Conservation (phyloP, 768 basidiomycete genomes). For the Lactarius hengduanensis region DNA sequence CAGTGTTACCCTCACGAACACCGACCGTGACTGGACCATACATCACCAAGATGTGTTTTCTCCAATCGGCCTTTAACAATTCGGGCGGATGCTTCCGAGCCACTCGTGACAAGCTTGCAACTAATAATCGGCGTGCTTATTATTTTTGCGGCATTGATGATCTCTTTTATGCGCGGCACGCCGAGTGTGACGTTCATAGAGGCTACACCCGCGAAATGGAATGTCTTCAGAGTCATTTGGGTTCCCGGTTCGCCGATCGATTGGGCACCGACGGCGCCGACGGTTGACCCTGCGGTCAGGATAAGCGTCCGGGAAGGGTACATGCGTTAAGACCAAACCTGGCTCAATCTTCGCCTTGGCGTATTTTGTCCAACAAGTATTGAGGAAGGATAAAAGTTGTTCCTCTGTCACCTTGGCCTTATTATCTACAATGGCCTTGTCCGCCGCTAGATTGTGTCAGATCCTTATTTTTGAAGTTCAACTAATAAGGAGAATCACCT, state of each 20-base stretch:
- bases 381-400: slow-evolving; percentile 77
- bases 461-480: not conserved
- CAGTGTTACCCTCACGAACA: slow-evolving; percentile 5
- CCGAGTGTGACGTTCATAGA: slow-evolving; percentile 99
- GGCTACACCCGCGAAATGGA: slow-evolving; percentile 99
- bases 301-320: not conserved
- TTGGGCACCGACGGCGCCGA: slow-evolving; percentile 97
- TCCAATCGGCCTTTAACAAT: slow-evolving; percentile 97
- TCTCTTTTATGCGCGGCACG: slow-evolving; percentile 99
- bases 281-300: slow-evolving; percentile 76
- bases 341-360: slow-evolving; percentile 97
- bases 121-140: slow-evolving; percentile 99
- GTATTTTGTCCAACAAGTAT: slow-evolving; percentile 89
- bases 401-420: slow-evolving; percentile 81
- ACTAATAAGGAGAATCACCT: slow-evolving; percentile 39
- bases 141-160: slow-evolving; percentile 97
- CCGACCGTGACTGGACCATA: slow-evolving; percentile 39
- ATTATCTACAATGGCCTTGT: slow-evolving; percentile 82
- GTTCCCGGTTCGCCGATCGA: slow-evolving; percentile 99
- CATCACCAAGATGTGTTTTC: slow-evolving; percentile 92
- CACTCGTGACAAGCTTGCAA: slow-evolving; percentile 81
- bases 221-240: slow-evolving; percentile 99
- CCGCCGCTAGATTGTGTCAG: slow-evolving; percentile 46
- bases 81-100: slow-evolving; percentile 91
- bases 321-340: slow-evolving; percentile 43